phyloP scores from a whole-genome alignment of 2,329 filamentous ascomycete species.

The Diplodia corticola region DNA sequence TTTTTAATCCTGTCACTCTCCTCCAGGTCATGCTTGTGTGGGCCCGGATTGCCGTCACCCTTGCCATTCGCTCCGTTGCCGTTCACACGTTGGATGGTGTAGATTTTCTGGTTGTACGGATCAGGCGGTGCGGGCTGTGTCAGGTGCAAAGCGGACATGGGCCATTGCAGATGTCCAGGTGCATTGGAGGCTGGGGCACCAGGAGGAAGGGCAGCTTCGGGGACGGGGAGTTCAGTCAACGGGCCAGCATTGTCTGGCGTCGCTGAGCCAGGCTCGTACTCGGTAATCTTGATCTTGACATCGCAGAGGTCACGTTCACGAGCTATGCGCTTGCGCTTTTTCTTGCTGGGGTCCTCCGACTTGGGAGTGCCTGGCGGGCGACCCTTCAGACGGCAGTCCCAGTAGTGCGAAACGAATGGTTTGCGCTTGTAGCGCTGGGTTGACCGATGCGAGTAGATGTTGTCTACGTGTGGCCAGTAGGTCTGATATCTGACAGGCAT shows the following conservation, averaged over 20 bases:
- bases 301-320: constrained; percentile 78
- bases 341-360: constrained; percentile 76
- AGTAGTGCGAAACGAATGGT: constrained; percentile 80
- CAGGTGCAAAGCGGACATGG: not conserved
- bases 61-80: constrained; percentile 74
- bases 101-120: constrained; percentile 41
- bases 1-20: constrained; percentile 80
- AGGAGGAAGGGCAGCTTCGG: not conserved
- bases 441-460: constrained; percentile 80
- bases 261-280: constrained; percentile 55
- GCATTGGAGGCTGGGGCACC: not conserved
- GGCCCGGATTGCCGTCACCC: constrained; percentile 66
- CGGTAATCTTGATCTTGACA: constrained; percentile 83
- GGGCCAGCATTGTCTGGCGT: constrained; percentile 10
- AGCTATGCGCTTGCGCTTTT: constrained; percentile 76
- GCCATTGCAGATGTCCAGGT: constrained; percentile 8
- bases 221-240: constrained; percentile 1
- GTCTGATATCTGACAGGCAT: constrained; percentile 63
- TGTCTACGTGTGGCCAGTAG: constrained; percentile 82
- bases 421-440: constrained; percentile 80
- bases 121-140: not conserved
- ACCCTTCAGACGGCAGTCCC: constrained; percentile 80
- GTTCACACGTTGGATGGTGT: constrained; percentile 76
- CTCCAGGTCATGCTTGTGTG: constrained; percentile 72
- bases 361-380: constrained; percentile 77